Evolutionary conservation across 2,329 filamentous ascomycete species (phyloP).

Genomic region (Sporothrix humicola): DNA sequence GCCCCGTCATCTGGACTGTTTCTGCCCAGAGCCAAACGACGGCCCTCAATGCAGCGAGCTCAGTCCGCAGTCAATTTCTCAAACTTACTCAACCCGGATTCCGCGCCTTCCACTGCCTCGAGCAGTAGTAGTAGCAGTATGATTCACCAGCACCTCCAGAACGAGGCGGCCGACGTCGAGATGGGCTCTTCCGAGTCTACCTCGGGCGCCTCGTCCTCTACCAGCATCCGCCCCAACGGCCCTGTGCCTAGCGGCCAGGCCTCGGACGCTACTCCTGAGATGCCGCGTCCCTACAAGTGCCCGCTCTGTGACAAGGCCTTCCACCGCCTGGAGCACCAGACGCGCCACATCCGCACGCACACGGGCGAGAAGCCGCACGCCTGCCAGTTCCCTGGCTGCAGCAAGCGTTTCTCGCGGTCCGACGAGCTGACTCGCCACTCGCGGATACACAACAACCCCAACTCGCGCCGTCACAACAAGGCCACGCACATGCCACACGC

Average conservation of each 20-base stretch:
- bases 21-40: conserved; percentile 40
- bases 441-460: conserved; percentile 98
- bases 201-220: conserved; percentile 29
- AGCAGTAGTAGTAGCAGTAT: conserved; percentile 42
- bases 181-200: conserved; percentile 51
- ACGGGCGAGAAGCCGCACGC: conserved; percentile 86
- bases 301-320: conserved; percentile 98
- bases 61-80: conserved; percentile 76
- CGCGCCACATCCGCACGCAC: conserved; percentile 84
- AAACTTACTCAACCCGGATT: conserved; percentile 71
- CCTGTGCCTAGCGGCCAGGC: conserved; percentile 66
- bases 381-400: conserved; percentile 93
- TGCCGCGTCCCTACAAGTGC: conserved; percentile 97
- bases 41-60: conserved; percentile 78
- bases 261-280: conserved; percentile 65
- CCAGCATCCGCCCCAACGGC: conserved; percentile 67
- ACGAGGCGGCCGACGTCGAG: conserved; percentile 48
- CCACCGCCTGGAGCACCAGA: conserved; percentile 95
- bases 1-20: conserved; percentile 28
- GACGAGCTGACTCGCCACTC: conserved; percentile 97
- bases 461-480: conserved; percentile 93
- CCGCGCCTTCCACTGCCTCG: conserved; percentile 33
- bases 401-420: conserved; percentile 93
- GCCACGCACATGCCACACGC: conserved; percentile 55
- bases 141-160: conserved; percentile 41